Conservation (phyloP, 2,329 filamentous ascomycete genomes). For the Thelonectria olida region DNA sequence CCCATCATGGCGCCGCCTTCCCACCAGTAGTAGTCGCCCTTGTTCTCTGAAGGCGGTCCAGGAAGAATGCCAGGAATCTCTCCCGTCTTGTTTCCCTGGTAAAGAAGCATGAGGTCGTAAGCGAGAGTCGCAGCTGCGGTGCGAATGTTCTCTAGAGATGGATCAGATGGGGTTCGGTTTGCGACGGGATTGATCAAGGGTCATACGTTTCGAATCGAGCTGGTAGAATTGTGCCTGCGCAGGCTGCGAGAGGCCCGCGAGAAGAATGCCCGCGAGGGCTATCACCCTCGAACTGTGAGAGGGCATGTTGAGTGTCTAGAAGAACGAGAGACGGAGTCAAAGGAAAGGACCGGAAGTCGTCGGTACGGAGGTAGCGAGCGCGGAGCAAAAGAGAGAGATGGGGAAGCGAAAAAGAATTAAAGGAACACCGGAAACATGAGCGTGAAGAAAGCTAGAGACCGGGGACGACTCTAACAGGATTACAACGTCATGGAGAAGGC, state of each 20-base stretch:
- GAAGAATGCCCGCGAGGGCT: constrained; percentile 24
- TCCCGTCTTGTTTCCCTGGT: constrained; percentile 60
- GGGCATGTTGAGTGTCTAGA: constrained; percentile 1
- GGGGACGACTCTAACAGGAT: no score
- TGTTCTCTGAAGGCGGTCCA: constrained; percentile 57
- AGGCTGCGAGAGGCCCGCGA: constrained; percentile 25
- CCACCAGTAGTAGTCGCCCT: constrained; percentile 78
- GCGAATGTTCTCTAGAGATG: constrained; percentile 54
- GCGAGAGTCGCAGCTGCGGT: constrained; percentile 57
- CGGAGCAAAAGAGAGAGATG: not conserved
- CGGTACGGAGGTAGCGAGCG: not conserved
- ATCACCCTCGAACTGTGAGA: constrained; percentile 5
- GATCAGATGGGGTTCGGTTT: not conserved
- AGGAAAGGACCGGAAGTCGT: not conserved
- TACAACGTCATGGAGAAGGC: not conserved
- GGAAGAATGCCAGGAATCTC: constrained; percentile 66
- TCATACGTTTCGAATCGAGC: constrained; percentile 44
- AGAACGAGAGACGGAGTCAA: not conserved
- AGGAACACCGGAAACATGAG: not conserved
- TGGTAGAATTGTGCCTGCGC: constrained; percentile 41
- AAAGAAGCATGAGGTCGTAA: constrained; percentile 60
- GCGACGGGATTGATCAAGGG: not conserved
- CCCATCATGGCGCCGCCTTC: constrained; percentile 76
- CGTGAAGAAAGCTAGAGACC: not conserved
- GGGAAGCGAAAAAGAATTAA: not conserved